phyloP scores from a whole-genome alignment of 2,329 filamentous ascomycete genomes.

The Cercospora janseana region DNA sequence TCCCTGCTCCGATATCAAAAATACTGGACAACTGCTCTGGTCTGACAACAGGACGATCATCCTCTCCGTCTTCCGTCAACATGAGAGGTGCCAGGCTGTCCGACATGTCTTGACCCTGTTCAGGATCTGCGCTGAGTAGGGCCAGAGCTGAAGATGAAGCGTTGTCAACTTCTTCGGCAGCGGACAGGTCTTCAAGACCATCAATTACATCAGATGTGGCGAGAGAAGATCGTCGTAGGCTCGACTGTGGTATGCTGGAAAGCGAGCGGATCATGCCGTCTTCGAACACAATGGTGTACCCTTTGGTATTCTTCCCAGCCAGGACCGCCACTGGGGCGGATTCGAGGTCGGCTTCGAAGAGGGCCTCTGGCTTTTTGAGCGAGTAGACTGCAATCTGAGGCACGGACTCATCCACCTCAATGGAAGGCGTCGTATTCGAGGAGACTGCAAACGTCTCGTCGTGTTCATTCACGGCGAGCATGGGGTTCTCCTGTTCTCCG shows the following conservation, averaged over 20 bases:
- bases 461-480: constrained; percentile 66
- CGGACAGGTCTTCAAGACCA: not conserved
- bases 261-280: constrained; percentile 65
- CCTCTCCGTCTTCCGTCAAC: constrained; percentile 43
- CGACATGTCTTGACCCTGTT: constrained; percentile 18
- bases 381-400: constrained; percentile 60
- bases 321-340: constrained; percentile 60
- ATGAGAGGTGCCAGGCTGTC: constrained; percentile 16
- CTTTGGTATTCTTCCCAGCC: constrained; percentile 61
- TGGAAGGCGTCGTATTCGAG: constrained; percentile 7
- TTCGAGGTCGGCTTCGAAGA: constrained; percentile 49
- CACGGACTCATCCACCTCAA: constrained; percentile 14
- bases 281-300: constrained; percentile 75
- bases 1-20: constrained; percentile 62
- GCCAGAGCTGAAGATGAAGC: constrained; percentile 14
- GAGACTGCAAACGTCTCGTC: constrained; percentile 46
- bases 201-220: constrained; percentile 4
- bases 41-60: constrained; percentile 60
- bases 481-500: constrained; percentile 25
- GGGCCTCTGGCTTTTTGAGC: constrained; percentile 57
- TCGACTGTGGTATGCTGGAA: constrained; percentile 19
- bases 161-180: constrained; percentile 1
- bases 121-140: constrained; percentile 11
- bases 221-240: constrained; percentile 6
- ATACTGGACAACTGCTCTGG: constrained; percentile 67